Conservation (phyloP, 1,284 basidiomycete species). For the Cryptococcus wingfieldii region DNA sequence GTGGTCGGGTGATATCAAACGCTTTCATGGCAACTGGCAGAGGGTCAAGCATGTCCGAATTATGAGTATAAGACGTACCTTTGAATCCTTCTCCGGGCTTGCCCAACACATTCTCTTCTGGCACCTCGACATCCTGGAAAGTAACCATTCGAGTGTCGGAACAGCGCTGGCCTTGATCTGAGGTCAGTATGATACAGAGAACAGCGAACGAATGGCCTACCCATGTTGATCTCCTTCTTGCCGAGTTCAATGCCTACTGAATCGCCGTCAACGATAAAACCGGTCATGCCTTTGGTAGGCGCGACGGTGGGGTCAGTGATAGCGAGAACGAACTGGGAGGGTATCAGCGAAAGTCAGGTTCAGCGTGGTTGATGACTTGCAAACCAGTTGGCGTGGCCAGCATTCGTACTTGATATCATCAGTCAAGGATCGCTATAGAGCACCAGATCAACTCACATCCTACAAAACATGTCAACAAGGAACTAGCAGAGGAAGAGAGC, state of each 20-base stretch:
- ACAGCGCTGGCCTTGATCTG: conserved; percentile 50
- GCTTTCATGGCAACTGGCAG: conserved; percentile 51
- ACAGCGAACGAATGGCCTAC: conserved; percentile 21
- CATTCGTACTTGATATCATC: conserved; percentile 49
- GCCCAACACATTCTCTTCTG: conserved; percentile 54
- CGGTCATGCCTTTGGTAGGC: conserved; percentile 53
- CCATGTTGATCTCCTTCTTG: conserved; percentile 60
- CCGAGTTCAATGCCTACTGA: conserved; percentile 51
- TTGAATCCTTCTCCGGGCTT: conserved; percentile 56
- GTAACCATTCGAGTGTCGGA: conserved; percentile 57
- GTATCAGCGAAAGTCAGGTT: not conserved
- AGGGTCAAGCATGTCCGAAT: not conserved
- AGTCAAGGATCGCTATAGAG: not conserved
- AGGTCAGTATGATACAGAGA: not conserved
- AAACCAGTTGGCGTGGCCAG: conserved; percentile 53
- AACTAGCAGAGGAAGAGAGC: conserved; percentile 3
- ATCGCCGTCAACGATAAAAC: conserved; percentile 57
- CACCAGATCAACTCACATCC: conserved; percentile 32
- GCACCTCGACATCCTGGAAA: conserved; percentile 54
- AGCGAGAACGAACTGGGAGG: conserved; percentile 53
- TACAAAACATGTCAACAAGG: not conserved
- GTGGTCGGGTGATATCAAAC: conserved; percentile 54
- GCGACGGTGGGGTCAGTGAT: conserved; percentile 52
- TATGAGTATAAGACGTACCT: conserved; percentile 25
- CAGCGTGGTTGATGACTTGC: conserved; percentile 19